Evolutionary conservation across 352 stramenopile genomes (phyloP).

Genomic region (Phytopythium kandeliae): DNA sequence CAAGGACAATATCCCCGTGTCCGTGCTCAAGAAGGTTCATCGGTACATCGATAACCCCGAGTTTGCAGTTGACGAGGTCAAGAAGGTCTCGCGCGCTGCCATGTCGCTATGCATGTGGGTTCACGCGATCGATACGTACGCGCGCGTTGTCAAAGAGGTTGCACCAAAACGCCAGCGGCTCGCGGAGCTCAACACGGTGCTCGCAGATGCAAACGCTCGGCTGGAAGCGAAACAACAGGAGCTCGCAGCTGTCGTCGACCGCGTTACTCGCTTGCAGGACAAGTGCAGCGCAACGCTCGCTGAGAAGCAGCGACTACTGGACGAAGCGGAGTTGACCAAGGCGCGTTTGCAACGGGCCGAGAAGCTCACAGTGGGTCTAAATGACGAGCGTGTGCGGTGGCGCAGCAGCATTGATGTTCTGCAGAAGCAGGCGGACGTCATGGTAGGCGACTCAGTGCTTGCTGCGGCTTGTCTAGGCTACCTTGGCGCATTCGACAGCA

Average conservation of each 20-base stretch:
- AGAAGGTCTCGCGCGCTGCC: slow-evolving; percentile 72
- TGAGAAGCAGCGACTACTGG: slow-evolving; percentile 62
- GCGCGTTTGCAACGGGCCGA: slow-evolving; percentile 48
- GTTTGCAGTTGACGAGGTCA: slow-evolving; percentile 78
- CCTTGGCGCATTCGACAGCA: slow-evolving; percentile 54
- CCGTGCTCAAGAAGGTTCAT: slow-evolving; percentile 64
- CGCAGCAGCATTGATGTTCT: slow-evolving; percentile 56
- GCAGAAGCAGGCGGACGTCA: slow-evolving; percentile 29
- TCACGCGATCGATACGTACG: slow-evolving; percentile 79
- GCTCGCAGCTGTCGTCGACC: slow-evolving; percentile 43
- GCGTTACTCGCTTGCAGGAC: slow-evolving; percentile 47
- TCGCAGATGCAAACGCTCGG: slow-evolving; percentile 65
- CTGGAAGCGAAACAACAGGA: slow-evolving; percentile 67
- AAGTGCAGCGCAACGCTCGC: slow-evolving; percentile 51
- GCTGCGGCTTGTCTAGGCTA: slow-evolving; percentile 58
- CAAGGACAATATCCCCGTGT: slow-evolving; percentile 64
- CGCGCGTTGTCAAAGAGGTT: slow-evolving; percentile 67
- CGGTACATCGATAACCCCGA: slow-evolving; percentile 84
- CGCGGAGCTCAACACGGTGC: slow-evolving; percentile 65
- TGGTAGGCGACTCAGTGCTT: slow-evolving; percentile 62
- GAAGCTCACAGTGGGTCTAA: slow-evolving; percentile 58
- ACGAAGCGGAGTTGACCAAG: slow-evolving; percentile 58
- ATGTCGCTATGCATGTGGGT: slow-evolving; percentile 89
- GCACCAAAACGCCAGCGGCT: slow-evolving; percentile 66
- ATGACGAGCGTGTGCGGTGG: slow-evolving; percentile 67